Percentiles rank a stretch among this genome's conserved stretches.
Evolutionary conservation across 2,329 filamentous ascomycete species (phyloP).

Genomic region (Fusarium algeriense): DNA sequence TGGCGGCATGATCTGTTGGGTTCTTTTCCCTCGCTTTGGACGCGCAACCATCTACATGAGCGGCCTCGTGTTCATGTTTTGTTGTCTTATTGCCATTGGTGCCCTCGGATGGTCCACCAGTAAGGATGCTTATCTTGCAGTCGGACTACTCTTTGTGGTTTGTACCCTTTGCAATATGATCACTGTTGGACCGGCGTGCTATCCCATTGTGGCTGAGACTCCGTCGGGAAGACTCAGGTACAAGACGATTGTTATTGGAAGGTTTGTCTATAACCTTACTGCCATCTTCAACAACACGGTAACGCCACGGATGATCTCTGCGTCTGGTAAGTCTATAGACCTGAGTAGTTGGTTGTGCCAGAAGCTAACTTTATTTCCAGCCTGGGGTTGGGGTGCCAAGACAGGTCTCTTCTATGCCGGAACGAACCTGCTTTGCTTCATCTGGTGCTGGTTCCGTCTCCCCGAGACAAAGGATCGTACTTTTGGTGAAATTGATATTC

Average conservation of each 20-base stretch:
- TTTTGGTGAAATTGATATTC: conserved; percentile 47
- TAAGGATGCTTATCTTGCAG: conserved; percentile 18
- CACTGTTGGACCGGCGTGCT: conserved; percentile 53
- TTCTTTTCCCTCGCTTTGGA: conserved; percentile 56
- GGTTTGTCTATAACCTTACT: conserved; percentile 58
- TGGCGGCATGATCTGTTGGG: conserved; percentile 56
- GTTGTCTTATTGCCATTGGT: conserved; percentile 48
- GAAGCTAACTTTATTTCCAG: rapidly evolving
- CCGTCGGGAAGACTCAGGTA: conserved; percentile 59
- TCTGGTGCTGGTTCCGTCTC: conserved; percentile 51
- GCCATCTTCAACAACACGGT: conserved; percentile 56
- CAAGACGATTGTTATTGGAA: conserved; percentile 60
- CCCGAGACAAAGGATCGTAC: conserved; percentile 49
- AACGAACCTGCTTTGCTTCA: conserved; percentile 52
- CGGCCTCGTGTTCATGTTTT: conserved; percentile 55
- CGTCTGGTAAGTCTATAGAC: conserved; percentile 5
- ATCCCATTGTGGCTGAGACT: conserved; percentile 55
- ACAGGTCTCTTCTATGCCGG: conserved; percentile 53
- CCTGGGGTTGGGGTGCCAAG: conserved; percentile 52
- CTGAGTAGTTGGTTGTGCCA: rapidly evolving
- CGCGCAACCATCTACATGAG: conserved; percentile 57
- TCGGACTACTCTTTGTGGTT: conserved; percentile 46
- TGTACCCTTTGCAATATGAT: conserved; percentile 52
- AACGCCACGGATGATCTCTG: conserved; percentile 51
- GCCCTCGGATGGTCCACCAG: conserved; percentile 19